Base-by-base conservation (phyloP, 1,284 basidiomycete species). In the Golubevia sp. region DNA sequence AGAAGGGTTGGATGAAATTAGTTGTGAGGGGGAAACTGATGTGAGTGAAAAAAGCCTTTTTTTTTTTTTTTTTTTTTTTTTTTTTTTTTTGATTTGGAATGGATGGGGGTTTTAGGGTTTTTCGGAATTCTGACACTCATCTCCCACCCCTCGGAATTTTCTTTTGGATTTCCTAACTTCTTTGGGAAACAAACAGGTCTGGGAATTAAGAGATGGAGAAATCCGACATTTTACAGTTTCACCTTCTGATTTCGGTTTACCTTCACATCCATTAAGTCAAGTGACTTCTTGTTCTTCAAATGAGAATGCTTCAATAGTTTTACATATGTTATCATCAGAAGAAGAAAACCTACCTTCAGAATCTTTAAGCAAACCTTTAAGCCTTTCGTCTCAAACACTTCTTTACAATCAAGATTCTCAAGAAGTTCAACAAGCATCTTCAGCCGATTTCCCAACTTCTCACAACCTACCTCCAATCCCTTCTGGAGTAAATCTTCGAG, bases 1-100 rank as follows among this genome's bases (percentile, higher is more conserved):
- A 55, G 97, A 99, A 83, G 89, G 89, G 0, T 87, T 99, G 51
- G 96, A 98, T 84, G 96, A 99, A 86, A 93, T 99, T 79, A 93
- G 91, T 77, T 78, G 93, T 90, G 3, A 74, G 5, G 96, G 96
- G 0, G 88, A 91, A n/a, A 96, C 94, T 8, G 88, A 89, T 85
- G 91, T 89, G 58, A 76, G 86, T 84, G n/a, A n/a, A n/a, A n/a
- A n/a, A n/a, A n/a, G n/a, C n/a, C n/a, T n/a, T n/a, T n/a, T n/a
- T n/a, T n/a, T n/a, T n/a, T n/a, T n/a, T n/a, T n/a, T n/a, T n/a
- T n/a, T 23, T 18, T 23, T 18, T 49, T 49, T n/a, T n/a, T 49
- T 49, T 49, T 49, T 49, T 49, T 49, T 49, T 49, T 49, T 23
- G n/a, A n/a, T n/a, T n/a, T n/a, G n/a, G n/a, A n/a, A n/a, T 49